Evolutionary conservation across 2,329 filamentous ascomycete genomes (phyloP), one percentile per base, ranked within the genome.

Genomic region (Ascochyta pisi): DNA sequence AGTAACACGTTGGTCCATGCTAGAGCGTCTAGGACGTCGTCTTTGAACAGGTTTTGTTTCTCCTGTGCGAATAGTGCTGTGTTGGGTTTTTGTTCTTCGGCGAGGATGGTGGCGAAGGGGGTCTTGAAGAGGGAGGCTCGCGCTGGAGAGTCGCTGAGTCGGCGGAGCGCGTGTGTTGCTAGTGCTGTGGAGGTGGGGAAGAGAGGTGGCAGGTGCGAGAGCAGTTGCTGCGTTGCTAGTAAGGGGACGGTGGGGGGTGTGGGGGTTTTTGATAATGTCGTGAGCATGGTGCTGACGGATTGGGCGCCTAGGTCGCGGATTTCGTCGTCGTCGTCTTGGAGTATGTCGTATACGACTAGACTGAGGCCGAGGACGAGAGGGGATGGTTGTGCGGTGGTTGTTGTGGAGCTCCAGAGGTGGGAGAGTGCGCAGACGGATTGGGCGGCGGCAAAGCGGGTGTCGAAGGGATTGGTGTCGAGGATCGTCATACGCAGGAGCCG

Each of bases 1-100:
- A 64, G 58, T 27, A 90, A 76, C 3, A 85, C 78, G 15, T 73
- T 73, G 0, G 82, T 77, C 92, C 92, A 97, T n/a, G 86, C 73
- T 16, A 82, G 77, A 3, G 87, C 81, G 73, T 97, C 93, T 43
- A 87, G 82, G 6, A 91, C 85, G 64, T 92, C 88, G 72, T 98
- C 94, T 45, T 94, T 80, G 73, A 91, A 98, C n/a, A 97, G 82
- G 71, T 99, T 99, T 72, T 96, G 92, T 73, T 96, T 93, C 76
- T 99, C 95, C 52, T 92, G 83, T 0, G 85, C 88, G 71, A 99
- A 99, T 0, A 99, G 83, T 3, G 87, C 82, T 60, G 87, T 84
- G 68, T 91, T 64, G 79, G 76, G 37, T 74, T 73, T 4, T 72
- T 65, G 10, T 74, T 13, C 70, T 4, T 73, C 67, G 0, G 64